A percentile compares a stretch with the other conserved stretches of the same genome.
Conservation (phyloP, 1,139 yeast species). For the Geotrichum phurueaensis region DNA sequence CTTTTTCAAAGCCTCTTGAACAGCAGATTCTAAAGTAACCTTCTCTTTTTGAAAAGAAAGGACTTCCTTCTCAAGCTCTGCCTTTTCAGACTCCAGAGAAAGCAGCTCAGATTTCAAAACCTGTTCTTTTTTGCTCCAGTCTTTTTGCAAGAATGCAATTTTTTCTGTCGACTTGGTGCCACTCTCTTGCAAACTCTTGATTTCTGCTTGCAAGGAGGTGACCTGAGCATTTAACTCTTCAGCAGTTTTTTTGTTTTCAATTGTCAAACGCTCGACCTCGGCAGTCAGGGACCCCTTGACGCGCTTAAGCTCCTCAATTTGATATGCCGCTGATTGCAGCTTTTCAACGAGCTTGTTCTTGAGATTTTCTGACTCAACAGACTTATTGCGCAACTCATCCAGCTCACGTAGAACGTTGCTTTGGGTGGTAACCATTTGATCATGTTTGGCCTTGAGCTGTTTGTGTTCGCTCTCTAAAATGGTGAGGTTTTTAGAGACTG, state of each 20-base stretch:
- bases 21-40: neutral
- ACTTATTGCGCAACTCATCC: constrained; percentile 23
- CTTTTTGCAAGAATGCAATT: constrained; percentile 20
- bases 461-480: constrained; percentile 16
- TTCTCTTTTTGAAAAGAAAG: neutral
- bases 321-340: constrained; percentile 30
- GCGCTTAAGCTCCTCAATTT: constrained; percentile 26
- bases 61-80: constrained; percentile 4
- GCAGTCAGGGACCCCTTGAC: constrained; percentile 20
- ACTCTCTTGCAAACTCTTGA: constrained; percentile 24
- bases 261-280: constrained; percentile 23
- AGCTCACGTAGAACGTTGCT: constrained; percentile 20
- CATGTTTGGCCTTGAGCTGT: constrained; percentile 11
- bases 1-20: neutral
- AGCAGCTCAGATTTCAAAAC: constrained; percentile 15
- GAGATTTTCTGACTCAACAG: constrained; percentile 26
- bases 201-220: constrained; percentile 25
- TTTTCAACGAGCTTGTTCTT: constrained; percentile 32
- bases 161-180: constrained; percentile 19
- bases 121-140: constrained; percentile 27
- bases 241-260: constrained; percentile 15
- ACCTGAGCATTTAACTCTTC: constrained; percentile 17
- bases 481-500: constrained; percentile 14
- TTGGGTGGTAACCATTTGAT: constrained; percentile 6
- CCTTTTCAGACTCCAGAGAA: constrained; percentile 3